phyloP scores from a whole-genome alignment of 208 protist species.

The Acanthamoeba royreba region DNA sequence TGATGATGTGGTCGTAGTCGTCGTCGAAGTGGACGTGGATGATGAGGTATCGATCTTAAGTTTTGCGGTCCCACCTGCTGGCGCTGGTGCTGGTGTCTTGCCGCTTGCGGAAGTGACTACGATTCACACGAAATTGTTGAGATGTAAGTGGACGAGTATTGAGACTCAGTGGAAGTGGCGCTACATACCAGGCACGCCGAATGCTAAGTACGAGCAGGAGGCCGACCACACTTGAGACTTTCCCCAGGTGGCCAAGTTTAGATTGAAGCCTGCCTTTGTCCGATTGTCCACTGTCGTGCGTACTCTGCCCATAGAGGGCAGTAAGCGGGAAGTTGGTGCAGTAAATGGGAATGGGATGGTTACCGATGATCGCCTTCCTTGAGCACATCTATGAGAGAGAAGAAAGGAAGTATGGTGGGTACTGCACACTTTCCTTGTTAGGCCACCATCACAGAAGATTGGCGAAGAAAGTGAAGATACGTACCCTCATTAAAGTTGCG shows the following conservation, averaged over 20 bases:
- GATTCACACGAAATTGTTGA: background rate
- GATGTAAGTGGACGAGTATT: too few relatives aligned
- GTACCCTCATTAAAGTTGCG: background rate
- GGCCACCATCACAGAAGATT: background rate
- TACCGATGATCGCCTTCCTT: background rate
- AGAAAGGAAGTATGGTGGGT: background rate
- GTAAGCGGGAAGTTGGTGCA: too few relatives aligned
- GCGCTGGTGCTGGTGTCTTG: background rate
- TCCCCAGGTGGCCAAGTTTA: background rate
- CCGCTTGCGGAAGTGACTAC: background rate
- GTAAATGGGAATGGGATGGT: too few relatives aligned
- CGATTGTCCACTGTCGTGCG: background rate
- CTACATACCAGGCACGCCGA: background rate
- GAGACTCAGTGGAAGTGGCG: background rate
- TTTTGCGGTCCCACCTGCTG: background rate
- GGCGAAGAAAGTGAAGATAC: background rate
- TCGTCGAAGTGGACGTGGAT: background rate
- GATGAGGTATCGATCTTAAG: background rate
- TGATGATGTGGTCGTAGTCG: background rate
- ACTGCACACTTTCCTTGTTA: too few relatives aligned
- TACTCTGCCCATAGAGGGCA: too few relatives aligned
- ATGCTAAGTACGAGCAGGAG: slow-evolving; percentile 14
- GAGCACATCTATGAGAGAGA: slow-evolving; percentile 7
- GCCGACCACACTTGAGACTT: slow-evolving; percentile 7
- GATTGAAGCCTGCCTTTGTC: background rate